These are phyloP conservation scores for Telfairia occidentalis DNA, from an alignment of 331 rosid genomes.

Conservation along the genomic window DNA sequence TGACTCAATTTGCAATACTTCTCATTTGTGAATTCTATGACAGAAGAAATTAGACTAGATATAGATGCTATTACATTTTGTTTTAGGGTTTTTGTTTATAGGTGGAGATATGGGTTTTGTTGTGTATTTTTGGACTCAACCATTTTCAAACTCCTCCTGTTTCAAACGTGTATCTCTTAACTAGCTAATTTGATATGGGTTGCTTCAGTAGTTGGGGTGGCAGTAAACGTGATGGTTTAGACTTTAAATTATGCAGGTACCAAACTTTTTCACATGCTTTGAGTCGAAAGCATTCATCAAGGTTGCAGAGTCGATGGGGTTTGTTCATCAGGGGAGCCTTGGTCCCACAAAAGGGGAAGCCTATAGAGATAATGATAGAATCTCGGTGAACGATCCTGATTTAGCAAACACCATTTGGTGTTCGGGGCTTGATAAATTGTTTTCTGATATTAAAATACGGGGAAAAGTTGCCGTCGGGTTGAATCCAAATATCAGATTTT, in stretches of 20 bases:
- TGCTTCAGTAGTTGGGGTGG: background rate
- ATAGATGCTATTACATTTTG: background rate
- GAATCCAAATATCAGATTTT: conserved; percentile 78
- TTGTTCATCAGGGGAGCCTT: conserved; percentile 72
- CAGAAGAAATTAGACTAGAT: background rate
- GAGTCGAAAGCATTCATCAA: conserved; percentile 71
- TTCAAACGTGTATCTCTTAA: background rate
- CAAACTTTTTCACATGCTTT: conserved; percentile 44
- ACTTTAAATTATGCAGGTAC: conserved; percentile 47
- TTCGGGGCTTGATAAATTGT: conserved; percentile 56
- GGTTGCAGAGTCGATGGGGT: conserved; percentile 61
- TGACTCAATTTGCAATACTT: background rate
- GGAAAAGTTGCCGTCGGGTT: conserved; percentile 70
- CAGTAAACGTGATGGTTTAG: background rate
- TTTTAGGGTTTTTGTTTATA: background rate
- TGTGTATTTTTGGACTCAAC: background rate
- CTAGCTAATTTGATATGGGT: background rate
- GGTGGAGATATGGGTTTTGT: background rate
- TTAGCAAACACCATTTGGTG: conserved; percentile 68
- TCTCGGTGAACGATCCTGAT: conserved; percentile 51
- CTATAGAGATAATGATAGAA: conserved; percentile 72
- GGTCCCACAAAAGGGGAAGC: conserved; percentile 92
- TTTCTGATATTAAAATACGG: conserved; percentile 54
- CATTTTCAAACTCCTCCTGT: background rate
- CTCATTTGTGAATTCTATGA: background rate